Base-by-base conservation (phyloP, 129 eudicot genomes). In the Heracleum sosnowskyi region DNA sequence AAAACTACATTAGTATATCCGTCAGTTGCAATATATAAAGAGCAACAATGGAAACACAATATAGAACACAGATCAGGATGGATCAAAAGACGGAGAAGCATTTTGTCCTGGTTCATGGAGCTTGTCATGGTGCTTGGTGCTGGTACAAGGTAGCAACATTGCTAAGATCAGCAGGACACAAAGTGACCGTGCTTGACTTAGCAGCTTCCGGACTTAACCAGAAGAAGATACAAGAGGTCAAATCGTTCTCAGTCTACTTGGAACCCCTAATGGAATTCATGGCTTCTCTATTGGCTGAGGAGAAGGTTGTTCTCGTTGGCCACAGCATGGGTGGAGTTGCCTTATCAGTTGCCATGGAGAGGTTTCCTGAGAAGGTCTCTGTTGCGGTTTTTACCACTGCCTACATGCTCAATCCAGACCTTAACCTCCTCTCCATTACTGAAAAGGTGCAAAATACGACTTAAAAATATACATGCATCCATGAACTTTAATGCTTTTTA, bases 51-150 rank as follows among this genome's bases (percentile, higher is more conserved):
- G 62, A 5, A 51, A 49, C 26, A 51, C 26, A 51, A 6, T 20
- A 18, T n/a, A n/a, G n/a, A 51, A 17, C 22, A 62, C 2, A 26
- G 26, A 70, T 35, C 8, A 70, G 17, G 28, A 73, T n/a, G 76
- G 55, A 41, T 20, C 68, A 76, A 10, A 13, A 34, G 78, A 35
- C 2, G 37, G 31, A 35, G 79, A 47, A 51, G 46, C 87, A 84
- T 40, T 80, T 84, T 49, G 87, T 81, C 20, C 68, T 84, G 34
- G 82, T 84, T 40, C 87, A 84, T 33, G 84, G 84, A 6, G 79
- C 73, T 7, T 76, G 84, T 46, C 87, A 84, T 28, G 87, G 87
- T 3, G 87, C 87, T 10, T 84, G 87, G 87, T 71, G 87, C 47
- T 84, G 87, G 84, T 84, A 84, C 77, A 84, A 80, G 74, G 41